phyloP scores from a whole-genome alignment of 179 eudicot genomes.

The Spinacia oleracea region DNA sequence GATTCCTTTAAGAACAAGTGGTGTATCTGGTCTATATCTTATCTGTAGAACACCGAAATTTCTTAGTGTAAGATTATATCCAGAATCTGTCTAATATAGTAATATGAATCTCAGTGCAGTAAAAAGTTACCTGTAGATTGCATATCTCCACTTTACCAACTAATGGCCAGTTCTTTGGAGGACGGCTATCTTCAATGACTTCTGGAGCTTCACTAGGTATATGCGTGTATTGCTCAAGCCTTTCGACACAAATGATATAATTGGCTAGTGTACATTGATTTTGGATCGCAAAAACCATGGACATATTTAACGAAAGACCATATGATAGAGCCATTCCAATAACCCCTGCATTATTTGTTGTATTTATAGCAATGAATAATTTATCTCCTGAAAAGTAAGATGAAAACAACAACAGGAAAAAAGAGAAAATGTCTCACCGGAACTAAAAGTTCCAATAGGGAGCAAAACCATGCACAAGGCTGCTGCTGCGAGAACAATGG shows the following conservation, averaged over 20 bases:
- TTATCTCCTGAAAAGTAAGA: background rate
- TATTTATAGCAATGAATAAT: conserved; percentile 8
- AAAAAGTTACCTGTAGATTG: conserved; percentile 53
- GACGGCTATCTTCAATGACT: conserved; percentile 55
- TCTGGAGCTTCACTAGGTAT: conserved; percentile 77
- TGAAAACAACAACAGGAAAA: background rate
- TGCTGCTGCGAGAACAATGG: conserved; percentile 56
- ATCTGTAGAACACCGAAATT: background rate
- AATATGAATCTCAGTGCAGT: background rate
- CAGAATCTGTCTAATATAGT: background rate
- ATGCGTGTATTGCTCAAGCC: conserved; percentile 71
- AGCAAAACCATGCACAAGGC: conserved; percentile 77
- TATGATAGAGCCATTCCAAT: conserved; percentile 77
- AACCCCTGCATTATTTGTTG: conserved; percentile 51
- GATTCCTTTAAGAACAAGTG: conserved; percentile 55
- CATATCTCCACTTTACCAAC: conserved; percentile 69
- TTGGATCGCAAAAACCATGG: conserved; percentile 58
- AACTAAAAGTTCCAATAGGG: conserved; percentile 67
- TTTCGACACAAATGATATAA: conserved; percentile 65
- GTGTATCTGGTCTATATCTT: conserved; percentile 56
- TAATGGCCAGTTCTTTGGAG: conserved; percentile 61
- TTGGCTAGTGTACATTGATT: conserved; percentile 63
- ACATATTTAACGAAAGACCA: conserved; percentile 66
- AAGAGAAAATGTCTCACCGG: conserved; percentile 40
- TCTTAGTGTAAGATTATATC: background rate